These are phyloP conservation scores for Mimosa bimucronata DNA, from an alignment of 306 rosid genomes.

Conservation along the genomic window DNA sequence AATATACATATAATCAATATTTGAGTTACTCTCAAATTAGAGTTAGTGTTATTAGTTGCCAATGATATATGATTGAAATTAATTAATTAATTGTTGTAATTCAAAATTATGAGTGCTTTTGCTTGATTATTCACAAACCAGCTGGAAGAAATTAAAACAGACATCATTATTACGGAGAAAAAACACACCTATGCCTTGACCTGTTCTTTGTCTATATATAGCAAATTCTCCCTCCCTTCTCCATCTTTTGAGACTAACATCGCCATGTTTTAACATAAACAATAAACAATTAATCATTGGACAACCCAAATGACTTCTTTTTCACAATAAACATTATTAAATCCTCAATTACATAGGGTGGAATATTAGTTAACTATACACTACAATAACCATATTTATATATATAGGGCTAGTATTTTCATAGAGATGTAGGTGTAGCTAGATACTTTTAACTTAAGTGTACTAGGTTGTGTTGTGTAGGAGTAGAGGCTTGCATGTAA, in stretches of 20 bases:
- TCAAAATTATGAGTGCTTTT: background rate
- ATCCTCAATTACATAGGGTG: background rate
- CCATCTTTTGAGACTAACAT: background rate
- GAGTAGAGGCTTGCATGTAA: background rate
- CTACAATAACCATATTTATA: background rate
- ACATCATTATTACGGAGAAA: constrained; percentile 16
- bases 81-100: too few relatives aligned
- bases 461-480: background rate
- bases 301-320: background rate
- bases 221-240: background rate
- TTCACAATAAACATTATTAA: background rate
- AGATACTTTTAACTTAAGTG: background rate
- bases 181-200: constrained; percentile 20
- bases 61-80: background rate
- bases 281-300: background rate
- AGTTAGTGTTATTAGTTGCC: background rate
- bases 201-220: constrained; percentile 10
- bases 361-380: background rate
- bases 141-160: background rate
- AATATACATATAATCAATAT: background rate
- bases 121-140: background rate
- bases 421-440: constrained; percentile 6
- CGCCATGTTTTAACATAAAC: background rate
- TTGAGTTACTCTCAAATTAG: background rate
- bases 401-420: background rate